Evolutionary conservation across 75 land plant species (phyloP), one percentile per base, ranked within the genome.

Genomic region (Larix kaempferi): DNA sequence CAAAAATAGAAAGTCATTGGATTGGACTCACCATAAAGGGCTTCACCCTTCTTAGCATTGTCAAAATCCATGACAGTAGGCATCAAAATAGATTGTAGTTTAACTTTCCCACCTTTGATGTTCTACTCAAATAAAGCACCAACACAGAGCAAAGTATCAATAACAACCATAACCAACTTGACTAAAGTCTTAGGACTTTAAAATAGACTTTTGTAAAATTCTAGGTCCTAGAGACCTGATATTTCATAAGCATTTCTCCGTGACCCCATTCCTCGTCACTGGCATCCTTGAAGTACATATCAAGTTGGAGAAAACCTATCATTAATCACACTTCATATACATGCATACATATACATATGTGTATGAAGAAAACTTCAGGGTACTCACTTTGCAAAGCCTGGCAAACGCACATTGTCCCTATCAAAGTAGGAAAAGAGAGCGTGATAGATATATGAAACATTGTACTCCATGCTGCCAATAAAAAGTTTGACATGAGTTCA

Each of bases 391-490:
- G 96, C 98, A 26, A 95, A 79, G 22, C 96, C 96, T 74, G 87
- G 92, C 21, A 95, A 91, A 0, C 82, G 94, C 57, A 95, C 97
- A 39, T 95, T 93, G 79, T 93, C 96, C 14, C 98, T 74, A 58
- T 95, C 98, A 56, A 95, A 95, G 81, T 93, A 95, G 57, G 96
- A 89, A 77, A 71, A 95, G 88, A 95, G 79, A 33, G 98, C 86
- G 66, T 95, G 96, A 62, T 93, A 95, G 56, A 88, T 86, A 64
- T 95, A 95, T 8, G 98, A 95, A 19, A 89, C 91, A 74, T 91
- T 95, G 85, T 95, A 95, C 65, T 95, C 98, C 78, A 95, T 92
- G 80, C 98, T 95, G 93, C 78, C 77, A 83, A 69, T 16, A 44
- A 44, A 8, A 44, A 44, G 52, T 44, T 44, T 44, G 52, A 44